Base-by-base conservation (phyloP, 768 basidiomycete species). In the Boletus tomentosulus region DNA sequence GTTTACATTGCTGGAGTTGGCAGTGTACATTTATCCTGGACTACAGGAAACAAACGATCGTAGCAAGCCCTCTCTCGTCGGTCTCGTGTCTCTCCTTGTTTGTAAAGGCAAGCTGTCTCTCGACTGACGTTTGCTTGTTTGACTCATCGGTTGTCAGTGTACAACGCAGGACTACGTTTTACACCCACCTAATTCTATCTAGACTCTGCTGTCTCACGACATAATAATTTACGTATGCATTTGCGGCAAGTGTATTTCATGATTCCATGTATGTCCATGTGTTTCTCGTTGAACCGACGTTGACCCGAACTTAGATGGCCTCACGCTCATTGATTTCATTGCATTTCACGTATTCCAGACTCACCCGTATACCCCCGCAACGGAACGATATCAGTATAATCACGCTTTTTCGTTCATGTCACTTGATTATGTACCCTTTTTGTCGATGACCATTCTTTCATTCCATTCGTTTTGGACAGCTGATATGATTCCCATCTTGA, bases 11-110 rank as follows among this genome's bases (percentile, higher is more conserved):
- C 78, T 37, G 85, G 86, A 45, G 88, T 86, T 9, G 89, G 89
- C 56, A 89, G 87, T 66, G 88, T 90, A 31, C 78, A 83, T 59
- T 73, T 91, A 51, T 90, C 89, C 34, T 90, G 88, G 87, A 79
- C 73, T 53, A 75, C 80, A 11, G 85, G 86, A 53, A 78, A 78
- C 62, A 73, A 66, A 56, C 74, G 72, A 53, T 70, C 61, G 50
- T 70, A 66, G 22, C 47, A 51, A 54, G 31, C 25, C 41, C 28
- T 19, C 13, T 13, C 15, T 25, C 37, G 2, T 41, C 30, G 11
- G 39, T 7, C n/a, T 47, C 34, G 39, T 50, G 8, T 45, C 49
- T 45, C 49, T 50, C 46, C 56, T 37, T 54, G 38, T 62, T 52
- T 70, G 66, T 65, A 60, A 65, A 66, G 64, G 68, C 51, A 51